These are phyloP conservation scores for Entomortierella beljakovae DNA, from an alignment of 192 early-diverging fungal genomes.

Conservation along the genomic window DNA sequence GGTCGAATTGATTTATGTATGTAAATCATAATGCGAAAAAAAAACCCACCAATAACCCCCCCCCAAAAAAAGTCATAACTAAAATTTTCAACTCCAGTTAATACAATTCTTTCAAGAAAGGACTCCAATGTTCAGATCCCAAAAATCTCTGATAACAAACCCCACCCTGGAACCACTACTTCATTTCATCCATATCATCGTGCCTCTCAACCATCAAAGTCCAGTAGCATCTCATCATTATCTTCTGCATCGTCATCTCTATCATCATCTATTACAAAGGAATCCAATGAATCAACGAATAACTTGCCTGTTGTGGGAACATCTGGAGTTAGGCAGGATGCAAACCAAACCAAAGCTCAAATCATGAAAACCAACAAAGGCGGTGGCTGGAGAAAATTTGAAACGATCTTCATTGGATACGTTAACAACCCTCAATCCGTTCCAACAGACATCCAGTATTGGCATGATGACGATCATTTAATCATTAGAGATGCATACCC, in stretches of 20 bases:
- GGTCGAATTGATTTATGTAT: conserved; percentile 36
- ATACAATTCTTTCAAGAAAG: conserved; percentile 26
- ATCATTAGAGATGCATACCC: conserved; percentile 68
- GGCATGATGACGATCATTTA: conserved; percentile 57
- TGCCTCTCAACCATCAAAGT: neutral
- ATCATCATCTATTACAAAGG: too few relatives aligned
- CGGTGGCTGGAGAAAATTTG: neutral
- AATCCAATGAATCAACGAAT: too few relatives aligned
- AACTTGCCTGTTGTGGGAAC: too few relatives aligned
- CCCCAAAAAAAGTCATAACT: neutral
- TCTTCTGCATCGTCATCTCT: too few relatives aligned
- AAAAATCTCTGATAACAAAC: neutral
- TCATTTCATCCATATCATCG: neutral
- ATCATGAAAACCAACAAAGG: too few relatives aligned
- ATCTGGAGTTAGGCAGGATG: too few relatives aligned
- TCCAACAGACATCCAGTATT: conserved; percentile 42
- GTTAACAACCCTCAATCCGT: conserved; percentile 54
- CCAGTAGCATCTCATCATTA: too few relatives aligned
- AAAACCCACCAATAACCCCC: neutral
- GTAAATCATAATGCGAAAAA: neutral
- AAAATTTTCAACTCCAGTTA: neutral
- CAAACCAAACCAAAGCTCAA: too few relatives aligned
- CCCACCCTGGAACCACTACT: neutral
- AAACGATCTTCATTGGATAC: conserved; percentile 46
- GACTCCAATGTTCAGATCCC: conserved; percentile 27